Base-by-base conservation (phyloP, 257 asterid genomes). In the Nicotiana noctiflora region DNA sequence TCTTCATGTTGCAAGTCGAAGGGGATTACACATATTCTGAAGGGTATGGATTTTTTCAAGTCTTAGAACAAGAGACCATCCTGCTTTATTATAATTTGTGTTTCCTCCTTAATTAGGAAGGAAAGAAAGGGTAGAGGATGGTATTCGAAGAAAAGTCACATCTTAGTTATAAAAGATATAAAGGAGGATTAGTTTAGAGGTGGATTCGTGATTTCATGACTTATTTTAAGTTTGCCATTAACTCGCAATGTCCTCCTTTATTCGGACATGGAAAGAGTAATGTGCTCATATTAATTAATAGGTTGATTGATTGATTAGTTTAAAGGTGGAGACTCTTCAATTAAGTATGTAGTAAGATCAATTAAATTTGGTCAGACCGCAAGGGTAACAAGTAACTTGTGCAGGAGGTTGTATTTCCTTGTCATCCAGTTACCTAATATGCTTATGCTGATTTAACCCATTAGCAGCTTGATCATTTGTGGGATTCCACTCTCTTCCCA, bases 1-100 rank as follows among this genome's bases (percentile, higher is more conserved):
- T 76, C 79, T 89, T 89, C 85, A 87, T 91, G 93, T 78, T 91
- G 82, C 95, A 85, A 83, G 89, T 91, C 21, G 80, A 86, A 67
- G 92, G 95, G 74, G 83, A 88, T 70, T 91, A 88, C 85, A 89
- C 88, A 9, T 91, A 91, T 70, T 61, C 87, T 77, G 87, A 84
- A 76, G 95, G 95, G 93, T 91, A 84, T 56, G 66, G 27, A 80
- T 80, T 74, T 5, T 40, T 21, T 23, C 32, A 68, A 40, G 40
- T 37, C 56, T 6, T 40, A n/a, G 79, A 40, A 80, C 8, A 34
- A 19, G 21, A 6, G 29, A 37, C 27, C 79, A 52, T 29, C 66
- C 67, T 27, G 81, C 64, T 77, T 44, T 72, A 65, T 60, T 13
- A 65, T 11, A 59, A 32, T 19, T 49, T 65, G 59, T 72, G 17